phyloP scores from a whole-genome alignment of 139 green algal genomes.

The Prasinococcaceae sp. region DNA sequence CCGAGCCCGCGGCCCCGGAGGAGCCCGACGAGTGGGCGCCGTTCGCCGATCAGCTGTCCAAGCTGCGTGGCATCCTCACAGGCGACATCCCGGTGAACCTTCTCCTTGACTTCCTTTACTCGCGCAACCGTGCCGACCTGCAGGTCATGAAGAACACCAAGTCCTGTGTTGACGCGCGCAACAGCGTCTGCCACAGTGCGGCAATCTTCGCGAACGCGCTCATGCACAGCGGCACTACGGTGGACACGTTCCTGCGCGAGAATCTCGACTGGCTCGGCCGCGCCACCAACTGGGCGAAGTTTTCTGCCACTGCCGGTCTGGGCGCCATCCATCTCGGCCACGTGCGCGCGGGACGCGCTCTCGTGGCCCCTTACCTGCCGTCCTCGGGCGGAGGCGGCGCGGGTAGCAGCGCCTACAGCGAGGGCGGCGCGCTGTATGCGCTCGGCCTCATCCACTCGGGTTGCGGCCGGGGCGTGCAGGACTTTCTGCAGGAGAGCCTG shows the following conservation, averaged over 20 bases:
- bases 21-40: constrained; percentile 1
- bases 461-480: constrained; percentile 55
- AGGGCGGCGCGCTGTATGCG: constrained; percentile 91
- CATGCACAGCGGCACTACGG: constrained; percentile 84
- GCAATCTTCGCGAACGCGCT: constrained; percentile 89
- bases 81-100: constrained; percentile 72
- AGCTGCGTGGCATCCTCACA: constrained; percentile 57
- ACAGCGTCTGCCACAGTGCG: constrained; percentile 76
- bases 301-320: constrained; percentile 88
- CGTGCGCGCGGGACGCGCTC: constrained; percentile 42
- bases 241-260: constrained; percentile 89
- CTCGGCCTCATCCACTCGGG: constrained; percentile 92
- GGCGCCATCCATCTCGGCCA: constrained; percentile 93
- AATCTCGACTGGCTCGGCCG: constrained; percentile 75
- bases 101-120: constrained; percentile 89
- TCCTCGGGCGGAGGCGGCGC: constrained; percentile 23
- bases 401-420: constrained; percentile 34
- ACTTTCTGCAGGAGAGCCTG: constrained; percentile 76
- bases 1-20: neutral
- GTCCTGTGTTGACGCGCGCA: constrained; percentile 57
- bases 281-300: constrained; percentile 98
- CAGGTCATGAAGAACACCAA: constrained; percentile 87
- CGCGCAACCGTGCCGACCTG: constrained; percentile 29
- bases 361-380: constrained; percentile 93
- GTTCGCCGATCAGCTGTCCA: constrained; percentile 22